phyloP scores from a whole-genome alignment of 441 rosid genomes.

The Pelargonium cotyledonis region DNA sequence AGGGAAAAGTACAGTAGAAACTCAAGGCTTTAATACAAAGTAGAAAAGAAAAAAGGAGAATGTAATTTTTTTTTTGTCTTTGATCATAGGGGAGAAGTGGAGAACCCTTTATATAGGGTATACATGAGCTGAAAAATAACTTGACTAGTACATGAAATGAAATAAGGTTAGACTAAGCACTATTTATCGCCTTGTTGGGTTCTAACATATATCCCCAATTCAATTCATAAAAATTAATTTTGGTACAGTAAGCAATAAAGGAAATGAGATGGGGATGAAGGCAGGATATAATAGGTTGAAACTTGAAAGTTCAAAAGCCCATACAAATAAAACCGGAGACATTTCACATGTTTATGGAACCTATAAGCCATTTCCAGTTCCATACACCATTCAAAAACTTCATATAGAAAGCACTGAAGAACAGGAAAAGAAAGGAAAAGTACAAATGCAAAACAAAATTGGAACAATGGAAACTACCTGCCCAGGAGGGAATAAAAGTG shows the following conservation, averaged over 20 bases:
- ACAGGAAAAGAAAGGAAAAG: constrained; percentile 6
- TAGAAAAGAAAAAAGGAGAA: neutral
- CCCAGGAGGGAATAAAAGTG: constrained; percentile 83
- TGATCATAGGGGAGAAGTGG: neutral
- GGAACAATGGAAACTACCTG: constrained; percentile 43
- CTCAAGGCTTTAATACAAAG: no score
- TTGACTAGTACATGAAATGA: no score
- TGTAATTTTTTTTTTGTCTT: neutral
- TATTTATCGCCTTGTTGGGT: no score
- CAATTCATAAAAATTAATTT: neutral
- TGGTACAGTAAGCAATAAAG: neutral
- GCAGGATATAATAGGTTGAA: neutral
- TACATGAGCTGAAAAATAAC: no score
- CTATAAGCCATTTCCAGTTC: neutral
- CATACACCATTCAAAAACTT: neutral
- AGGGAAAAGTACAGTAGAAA: no score
- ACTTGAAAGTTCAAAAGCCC: neutral
- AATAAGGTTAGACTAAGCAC: neutral
- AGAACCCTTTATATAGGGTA: no score
- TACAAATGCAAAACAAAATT: neutral
- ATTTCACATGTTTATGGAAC: neutral
- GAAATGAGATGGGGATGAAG: neutral
- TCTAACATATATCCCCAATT: neutral
- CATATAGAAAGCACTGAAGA: neutral
- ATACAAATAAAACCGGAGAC: neutral